These are phyloP conservation scores for Colletotrichum liaoningense DNA, from an alignment of 2,329 filamentous ascomycete species.

Conservation along the genomic window DNA sequence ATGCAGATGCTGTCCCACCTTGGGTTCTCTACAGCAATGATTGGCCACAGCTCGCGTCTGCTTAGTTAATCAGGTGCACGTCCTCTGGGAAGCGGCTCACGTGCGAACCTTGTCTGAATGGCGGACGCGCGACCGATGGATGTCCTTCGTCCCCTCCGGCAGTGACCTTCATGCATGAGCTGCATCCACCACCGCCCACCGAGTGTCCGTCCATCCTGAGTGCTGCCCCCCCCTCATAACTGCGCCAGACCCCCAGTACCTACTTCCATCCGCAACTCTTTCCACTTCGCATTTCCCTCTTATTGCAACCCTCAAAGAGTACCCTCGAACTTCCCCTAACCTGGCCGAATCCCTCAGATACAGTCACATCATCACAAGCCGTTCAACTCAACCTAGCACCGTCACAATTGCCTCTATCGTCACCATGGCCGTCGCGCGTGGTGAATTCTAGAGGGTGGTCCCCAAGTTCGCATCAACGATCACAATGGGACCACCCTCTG, in stretches of 20 bases:
- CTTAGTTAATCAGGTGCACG: conserved; percentile 6
- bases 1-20: neutral
- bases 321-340: neutral
- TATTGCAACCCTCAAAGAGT: neutral
- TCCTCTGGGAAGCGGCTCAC: conserved; percentile 21
- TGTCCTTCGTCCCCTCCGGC: neutral
- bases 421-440: conserved; percentile 47
- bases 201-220: conserved; percentile 1
- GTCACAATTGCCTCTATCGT: conserved; percentile 6
- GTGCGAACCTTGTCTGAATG: conserved; percentile 33
- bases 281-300: neutral
- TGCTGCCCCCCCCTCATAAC: conserved; percentile 16
- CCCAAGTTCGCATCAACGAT: conserved; percentile 53
- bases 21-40: neutral
- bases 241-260: conserved; percentile 13
- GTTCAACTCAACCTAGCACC: neutral
- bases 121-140: neutral
- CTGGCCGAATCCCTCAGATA: neutral
- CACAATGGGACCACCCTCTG: conserved; percentile 69
- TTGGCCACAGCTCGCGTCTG: neutral
- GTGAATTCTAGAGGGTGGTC: conserved; percentile 67
- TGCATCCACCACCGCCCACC: neutral
- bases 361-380: neutral
- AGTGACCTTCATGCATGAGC: conserved; percentile 22
- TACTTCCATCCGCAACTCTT: neutral